Percentiles rank a stretch among this genome's conserved stretches.
phyloP scores from a whole-genome alignment of 2,329 filamentous ascomycete genomes.

The Fusarium anthophilum region DNA sequence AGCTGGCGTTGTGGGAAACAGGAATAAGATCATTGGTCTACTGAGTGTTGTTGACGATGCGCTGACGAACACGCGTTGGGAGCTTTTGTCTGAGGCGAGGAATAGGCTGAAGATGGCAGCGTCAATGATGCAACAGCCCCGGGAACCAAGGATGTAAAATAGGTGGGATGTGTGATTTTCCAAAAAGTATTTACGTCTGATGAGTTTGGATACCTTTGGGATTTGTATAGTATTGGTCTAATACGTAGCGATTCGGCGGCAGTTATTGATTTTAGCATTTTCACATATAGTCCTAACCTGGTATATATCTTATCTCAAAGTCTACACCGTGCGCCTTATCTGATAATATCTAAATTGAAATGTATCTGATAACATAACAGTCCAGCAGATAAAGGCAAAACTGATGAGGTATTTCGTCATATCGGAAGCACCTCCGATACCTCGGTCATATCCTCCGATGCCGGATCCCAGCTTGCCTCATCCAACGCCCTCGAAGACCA shows the following conservation, averaged over 20 bases:
- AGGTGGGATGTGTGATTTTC: not conserved
- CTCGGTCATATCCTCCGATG: conserved; percentile 18
- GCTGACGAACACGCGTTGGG: conserved; percentile 39
- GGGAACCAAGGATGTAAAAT: conserved; percentile 31
- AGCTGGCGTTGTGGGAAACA: conserved; percentile 40
- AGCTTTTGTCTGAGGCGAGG: conserved; percentile 40
- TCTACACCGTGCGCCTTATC: too few relatives aligned
- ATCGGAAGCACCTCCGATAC: conserved; percentile 13
- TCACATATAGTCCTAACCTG: not conserved
- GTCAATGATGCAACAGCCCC: conserved; percentile 41
- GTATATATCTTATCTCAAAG: not conserved
- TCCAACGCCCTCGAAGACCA: not conserved
- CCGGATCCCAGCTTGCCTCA: not conserved
- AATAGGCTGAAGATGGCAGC: conserved; percentile 41
- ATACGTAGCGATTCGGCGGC: not conserved
- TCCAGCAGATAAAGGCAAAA: not conserved
- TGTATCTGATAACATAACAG: not conserved
- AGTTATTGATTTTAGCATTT: not conserved
- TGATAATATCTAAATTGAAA: not conserved
- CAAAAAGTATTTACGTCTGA: not conserved
- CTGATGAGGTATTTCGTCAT: not conserved
- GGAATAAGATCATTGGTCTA: conserved; percentile 41
- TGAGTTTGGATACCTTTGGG: conserved; percentile 7
- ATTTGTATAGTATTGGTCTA: not conserved
- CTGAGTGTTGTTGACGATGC: conserved; percentile 41